Evolutionary conservation across 495 filamentous ascomycete genomes (phyloP).

Genomic region (Xylaria nigripes): DNA sequence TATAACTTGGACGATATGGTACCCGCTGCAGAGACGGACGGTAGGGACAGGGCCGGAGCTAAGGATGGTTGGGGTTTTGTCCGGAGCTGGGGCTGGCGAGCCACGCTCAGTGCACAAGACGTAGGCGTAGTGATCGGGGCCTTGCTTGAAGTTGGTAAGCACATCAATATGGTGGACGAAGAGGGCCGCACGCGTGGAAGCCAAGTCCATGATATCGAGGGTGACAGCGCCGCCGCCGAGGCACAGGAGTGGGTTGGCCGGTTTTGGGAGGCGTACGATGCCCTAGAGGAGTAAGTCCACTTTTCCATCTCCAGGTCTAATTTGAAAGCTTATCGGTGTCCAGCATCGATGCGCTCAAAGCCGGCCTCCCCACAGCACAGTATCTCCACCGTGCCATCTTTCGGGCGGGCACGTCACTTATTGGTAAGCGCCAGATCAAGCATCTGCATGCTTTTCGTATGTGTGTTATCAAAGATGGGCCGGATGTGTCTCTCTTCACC

Average conservation of each 20-base stretch:
- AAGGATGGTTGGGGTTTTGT: slow-evolving; percentile 96
- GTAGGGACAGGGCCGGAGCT: slow-evolving; percentile 46
- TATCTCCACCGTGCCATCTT: slow-evolving; percentile 88
- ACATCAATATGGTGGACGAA: slow-evolving; percentile 26
- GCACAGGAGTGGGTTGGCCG: slow-evolving; percentile 62
- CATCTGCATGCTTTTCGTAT: slow-evolving; percentile 89
- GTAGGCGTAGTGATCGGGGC: slow-evolving; percentile 85
- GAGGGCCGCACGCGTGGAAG: slow-evolving; percentile 27
- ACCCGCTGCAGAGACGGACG: slow-evolving; percentile 54
- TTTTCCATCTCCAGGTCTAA: slow-evolving; percentile 7
- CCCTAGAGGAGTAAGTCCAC: slow-evolving; percentile 56
- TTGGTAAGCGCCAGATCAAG: slow-evolving; percentile 89
- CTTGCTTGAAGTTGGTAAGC: slow-evolving; percentile 80
- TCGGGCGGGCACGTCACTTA: slow-evolving; percentile 78
- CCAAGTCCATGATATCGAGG: slow-evolving; percentile 35
- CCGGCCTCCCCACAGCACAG: slow-evolving; percentile 73
- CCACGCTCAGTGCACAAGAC: slow-evolving; percentile 83
- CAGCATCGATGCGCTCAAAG: slow-evolving; percentile 66
- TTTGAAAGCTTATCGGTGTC: slow-evolving; percentile 17
- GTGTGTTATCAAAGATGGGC: slow-evolving; percentile 90
- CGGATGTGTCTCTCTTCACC: slow-evolving; percentile 79
- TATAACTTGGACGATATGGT: slow-evolving; percentile 92
- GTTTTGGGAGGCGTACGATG: slow-evolving; percentile 94
- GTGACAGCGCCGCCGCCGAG: slow-evolving; percentile 37
- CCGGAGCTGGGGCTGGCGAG: slow-evolving; percentile 94